A percentile compares a stretch with the other conserved stretches of the same genome.
These are phyloP conservation scores for Martensiomyces pterosporus DNA, from an alignment of 192 early-diverging fungal species.

Conservation along the genomic window DNA sequence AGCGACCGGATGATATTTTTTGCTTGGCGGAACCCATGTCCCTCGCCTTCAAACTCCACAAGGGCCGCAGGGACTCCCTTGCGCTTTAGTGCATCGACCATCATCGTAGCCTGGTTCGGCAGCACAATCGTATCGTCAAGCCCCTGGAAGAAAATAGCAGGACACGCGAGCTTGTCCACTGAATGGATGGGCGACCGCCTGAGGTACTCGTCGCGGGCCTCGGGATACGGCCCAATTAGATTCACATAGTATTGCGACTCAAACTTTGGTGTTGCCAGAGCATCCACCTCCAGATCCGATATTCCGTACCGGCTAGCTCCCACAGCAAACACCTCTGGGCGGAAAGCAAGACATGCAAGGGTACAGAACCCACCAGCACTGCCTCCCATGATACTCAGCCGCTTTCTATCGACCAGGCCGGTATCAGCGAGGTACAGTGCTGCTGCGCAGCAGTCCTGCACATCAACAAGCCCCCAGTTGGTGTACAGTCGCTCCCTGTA, in stretches of 20 bases:
- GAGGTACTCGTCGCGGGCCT: conserved; percentile 51
- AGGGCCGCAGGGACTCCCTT: conserved; percentile 59
- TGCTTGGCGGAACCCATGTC: conserved; percentile 66
- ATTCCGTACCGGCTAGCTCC: conserved; percentile 72
- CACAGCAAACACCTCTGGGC: conserved; percentile 65
- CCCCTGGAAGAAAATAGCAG: conserved; percentile 72
- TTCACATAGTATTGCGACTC: conserved; percentile 60
- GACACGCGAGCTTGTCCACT: conserved; percentile 57
- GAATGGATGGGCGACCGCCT: conserved; percentile 62
- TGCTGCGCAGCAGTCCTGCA: conserved; percentile 70
- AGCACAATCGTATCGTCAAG: conserved; percentile 71
- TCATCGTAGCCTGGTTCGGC: conserved; percentile 67
- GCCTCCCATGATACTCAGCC: conserved; percentile 64
- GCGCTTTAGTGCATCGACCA: conserved; percentile 60
- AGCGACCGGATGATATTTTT: conserved; percentile 60
- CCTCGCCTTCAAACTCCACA: conserved; percentile 61
- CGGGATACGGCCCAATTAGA: conserved; percentile 61
- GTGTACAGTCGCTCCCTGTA: conserved; percentile 68
- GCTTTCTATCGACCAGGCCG: conserved; percentile 57
- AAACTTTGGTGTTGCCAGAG: conserved; percentile 76
- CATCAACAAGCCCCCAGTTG: conserved; percentile 70
- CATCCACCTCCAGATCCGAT: conserved; percentile 61
- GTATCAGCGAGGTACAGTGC: conserved; percentile 57
- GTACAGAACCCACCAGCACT: conserved; percentile 69
- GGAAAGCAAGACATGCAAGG: conserved; percentile 61